These are phyloP conservation scores for Skeletonema potamos DNA, from an alignment of 108 stramenopile species.

Conservation along the genomic window DNA sequence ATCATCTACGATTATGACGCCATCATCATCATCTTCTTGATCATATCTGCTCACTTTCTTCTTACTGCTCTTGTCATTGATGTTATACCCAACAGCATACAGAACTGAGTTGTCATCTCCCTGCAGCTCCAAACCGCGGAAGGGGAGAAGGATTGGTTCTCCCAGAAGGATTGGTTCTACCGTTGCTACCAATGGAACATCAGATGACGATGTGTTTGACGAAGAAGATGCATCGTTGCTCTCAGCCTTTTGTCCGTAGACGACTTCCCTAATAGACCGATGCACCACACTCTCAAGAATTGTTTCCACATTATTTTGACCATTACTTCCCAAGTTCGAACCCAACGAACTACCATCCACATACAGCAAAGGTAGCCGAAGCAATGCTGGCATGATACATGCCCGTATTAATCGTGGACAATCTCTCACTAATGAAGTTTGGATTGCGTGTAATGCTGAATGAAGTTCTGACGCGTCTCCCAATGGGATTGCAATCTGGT, in stretches of 20 bases:
- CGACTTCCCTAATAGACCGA: conserved; percentile 41
- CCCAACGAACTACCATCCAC: conserved; percentile 38
- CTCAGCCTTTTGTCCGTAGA: conserved; percentile 17
- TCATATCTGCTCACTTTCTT: background rate
- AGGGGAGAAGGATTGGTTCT: conserved; percentile 63
- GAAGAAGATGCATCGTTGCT: background rate
- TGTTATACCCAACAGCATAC: conserved; percentile 44
- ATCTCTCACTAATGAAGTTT: conserved; percentile 78
- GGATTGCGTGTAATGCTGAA: conserved; percentile 72
- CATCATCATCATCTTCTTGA: conserved; percentile 37
- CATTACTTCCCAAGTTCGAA: conserved; percentile 19
- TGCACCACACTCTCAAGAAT: conserved; percentile 49
- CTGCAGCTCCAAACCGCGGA: conserved; percentile 76
- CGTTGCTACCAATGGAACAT: conserved; percentile 19
- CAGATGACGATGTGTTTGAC: background rate
- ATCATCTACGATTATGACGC: conserved; percentile 28
- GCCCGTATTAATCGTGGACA: conserved; percentile 75
- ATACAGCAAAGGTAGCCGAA: conserved; percentile 71
- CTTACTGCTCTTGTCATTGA: conserved; percentile 20
- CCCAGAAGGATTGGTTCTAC: conserved; percentile 57
- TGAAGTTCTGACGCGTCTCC: conserved; percentile 64
- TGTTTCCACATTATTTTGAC: conserved; percentile 12
- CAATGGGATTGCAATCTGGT: conserved; percentile 83
- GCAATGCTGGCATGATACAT: conserved; percentile 62
- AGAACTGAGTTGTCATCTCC: conserved; percentile 69